Conservation (phyloP, 495 filamentous ascomycete species). For the Xylaria scruposa region DNA sequence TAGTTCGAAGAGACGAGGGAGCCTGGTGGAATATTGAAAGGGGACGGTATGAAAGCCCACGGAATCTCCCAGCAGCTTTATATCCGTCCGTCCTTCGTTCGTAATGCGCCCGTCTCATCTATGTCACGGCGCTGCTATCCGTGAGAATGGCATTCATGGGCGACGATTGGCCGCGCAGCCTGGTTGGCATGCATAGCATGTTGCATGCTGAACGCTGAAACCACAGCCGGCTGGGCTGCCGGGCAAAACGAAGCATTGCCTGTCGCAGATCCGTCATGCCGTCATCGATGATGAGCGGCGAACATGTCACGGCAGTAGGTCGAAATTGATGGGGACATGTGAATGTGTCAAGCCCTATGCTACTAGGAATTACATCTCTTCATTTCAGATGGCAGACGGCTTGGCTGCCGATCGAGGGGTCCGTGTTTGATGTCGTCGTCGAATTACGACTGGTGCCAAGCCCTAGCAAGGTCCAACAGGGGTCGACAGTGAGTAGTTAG, state of each 20-base stretch:
- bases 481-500: background rate
- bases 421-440: constrained; percentile 7
- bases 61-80: constrained; percentile 16
- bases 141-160: background rate
- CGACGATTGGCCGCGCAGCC: background rate
- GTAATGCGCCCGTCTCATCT: background rate
- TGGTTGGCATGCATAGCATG: background rate
- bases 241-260: constrained; percentile 6
- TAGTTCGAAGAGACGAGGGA: constrained; percentile 3
- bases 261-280: constrained; percentile 25
- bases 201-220: constrained; percentile 17
- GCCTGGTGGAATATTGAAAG: constrained; percentile 6
- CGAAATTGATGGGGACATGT: background rate
- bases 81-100: background rate
- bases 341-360: no score
- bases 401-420: constrained; percentile 10
- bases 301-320: background rate
- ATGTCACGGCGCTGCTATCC: background rate
- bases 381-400: constrained; percentile 15
- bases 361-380: background rate
- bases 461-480: background rate
- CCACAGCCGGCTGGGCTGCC: constrained; percentile 16
- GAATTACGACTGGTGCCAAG: background rate
- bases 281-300: background rate
- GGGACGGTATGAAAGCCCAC: background rate